phyloP scores from a whole-genome alignment of 148 eudicot genomes.

The Cornus kousa region DNA sequence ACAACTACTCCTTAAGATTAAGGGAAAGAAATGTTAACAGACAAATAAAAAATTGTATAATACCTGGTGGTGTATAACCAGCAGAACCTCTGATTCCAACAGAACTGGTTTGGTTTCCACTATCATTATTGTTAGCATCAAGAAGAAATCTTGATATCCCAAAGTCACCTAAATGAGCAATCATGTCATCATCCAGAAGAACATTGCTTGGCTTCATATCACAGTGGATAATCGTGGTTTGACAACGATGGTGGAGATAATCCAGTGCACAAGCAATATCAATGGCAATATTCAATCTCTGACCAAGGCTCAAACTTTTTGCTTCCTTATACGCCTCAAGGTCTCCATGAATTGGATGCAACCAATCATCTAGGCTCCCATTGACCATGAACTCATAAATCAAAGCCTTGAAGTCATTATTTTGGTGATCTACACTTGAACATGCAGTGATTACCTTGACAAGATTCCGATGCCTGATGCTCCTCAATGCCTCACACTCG shows the following conservation, averaged over 20 bases:
- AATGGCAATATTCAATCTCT: slow-evolving; percentile 13
- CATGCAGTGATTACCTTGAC: too few relatives aligned
- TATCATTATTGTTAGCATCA: not conserved
- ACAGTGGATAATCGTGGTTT: slow-evolving; percentile 10
- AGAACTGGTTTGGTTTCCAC: slow-evolving; percentile 5
- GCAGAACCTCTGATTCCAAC: slow-evolving; percentile 13
- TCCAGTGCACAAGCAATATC: slow-evolving; percentile 15
- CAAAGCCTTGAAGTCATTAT: too few relatives aligned
- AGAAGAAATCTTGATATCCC: slow-evolving; percentile 15
- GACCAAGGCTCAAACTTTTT: not conserved
- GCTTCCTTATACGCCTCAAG: not conserved
- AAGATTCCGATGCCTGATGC: too few relatives aligned
- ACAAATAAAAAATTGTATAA: not conserved
- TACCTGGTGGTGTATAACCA: slow-evolving; percentile 17
- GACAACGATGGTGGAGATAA: slow-evolving; percentile 14
- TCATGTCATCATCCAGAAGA: slow-evolving; percentile 14
- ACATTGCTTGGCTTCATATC: slow-evolving; percentile 17
- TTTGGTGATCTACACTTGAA: too few relatives aligned
- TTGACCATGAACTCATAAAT: too few relatives aligned
- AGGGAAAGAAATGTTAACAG: not conserved
- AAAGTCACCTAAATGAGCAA: slow-evolving; percentile 13
- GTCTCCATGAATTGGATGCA: too few relatives aligned
- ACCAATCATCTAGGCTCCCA: too few relatives aligned
- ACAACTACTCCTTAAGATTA: not conserved
- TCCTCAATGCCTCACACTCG: slow-evolving; percentile 13